Conservation (phyloP, 2,329 filamentous ascomycete species). For the Myotisia sp. region DNA sequence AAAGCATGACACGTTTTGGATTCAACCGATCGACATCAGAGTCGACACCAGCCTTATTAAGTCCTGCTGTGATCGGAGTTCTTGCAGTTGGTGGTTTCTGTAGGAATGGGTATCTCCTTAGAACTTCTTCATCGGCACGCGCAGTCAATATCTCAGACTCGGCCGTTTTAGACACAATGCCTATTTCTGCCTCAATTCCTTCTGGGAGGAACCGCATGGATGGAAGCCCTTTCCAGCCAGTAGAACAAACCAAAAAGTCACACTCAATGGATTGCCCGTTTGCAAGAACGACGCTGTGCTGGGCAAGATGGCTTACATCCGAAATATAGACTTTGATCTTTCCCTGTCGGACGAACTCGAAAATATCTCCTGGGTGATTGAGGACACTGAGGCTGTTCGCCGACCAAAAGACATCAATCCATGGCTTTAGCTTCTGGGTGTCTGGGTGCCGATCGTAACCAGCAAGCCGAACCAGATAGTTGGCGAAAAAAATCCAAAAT, state of each 20-base stretch:
- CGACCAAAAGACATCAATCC: conserved; percentile 38
- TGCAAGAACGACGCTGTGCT: conserved; percentile 35
- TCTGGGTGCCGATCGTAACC: conserved; percentile 33
- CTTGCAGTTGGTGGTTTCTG: conserved; percentile 24
- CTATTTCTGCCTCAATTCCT: conserved; percentile 31
- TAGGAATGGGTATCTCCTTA: conserved; percentile 35
- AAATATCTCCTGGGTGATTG: conserved; percentile 45
- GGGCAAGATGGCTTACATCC: conserved; percentile 38
- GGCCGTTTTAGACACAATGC: conserved; percentile 21
- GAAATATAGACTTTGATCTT: conserved; percentile 42
- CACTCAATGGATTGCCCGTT: conserved; percentile 32
- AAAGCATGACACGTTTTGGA: conserved; percentile 33
- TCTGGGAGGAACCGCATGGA: conserved; percentile 36
- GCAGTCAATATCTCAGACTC: too few relatives aligned
- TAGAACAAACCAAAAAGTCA: conserved; percentile 41
- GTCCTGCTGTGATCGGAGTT: background rate
- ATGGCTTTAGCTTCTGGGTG: conserved; percentile 33
- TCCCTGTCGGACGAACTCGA: conserved; percentile 40
- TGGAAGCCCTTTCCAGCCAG: conserved; percentile 41
- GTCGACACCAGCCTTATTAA: conserved; percentile 12
- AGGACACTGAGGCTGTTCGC: conserved; percentile 45
- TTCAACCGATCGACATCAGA: conserved; percentile 7
- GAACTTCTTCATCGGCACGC: conserved; percentile 33
- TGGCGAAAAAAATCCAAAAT: conserved; percentile 41
- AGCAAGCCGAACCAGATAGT: conserved; percentile 36